Base-by-base conservation (phyloP, 768 basidiomycete species). In the Termitomyces titanicus region DNA sequence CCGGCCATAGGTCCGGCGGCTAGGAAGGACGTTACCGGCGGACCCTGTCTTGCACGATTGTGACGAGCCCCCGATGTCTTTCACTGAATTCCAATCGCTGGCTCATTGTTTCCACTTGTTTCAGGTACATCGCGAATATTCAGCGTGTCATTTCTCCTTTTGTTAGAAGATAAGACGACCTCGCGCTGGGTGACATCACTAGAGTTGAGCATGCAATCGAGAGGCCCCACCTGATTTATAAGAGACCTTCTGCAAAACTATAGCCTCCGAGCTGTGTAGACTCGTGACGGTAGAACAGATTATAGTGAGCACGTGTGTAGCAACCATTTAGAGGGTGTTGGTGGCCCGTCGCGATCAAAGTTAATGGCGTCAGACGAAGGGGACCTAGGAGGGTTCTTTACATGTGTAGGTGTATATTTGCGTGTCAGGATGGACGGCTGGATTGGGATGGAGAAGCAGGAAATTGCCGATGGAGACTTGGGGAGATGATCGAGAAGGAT, bases 341-440 rank as follows among this genome's bases (percentile, higher is more conserved):
- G 29, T 29, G 29, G 29, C 9, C 42, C 22, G 29, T 58, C 44
- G 43, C 47, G 39, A 58, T 54, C 35, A 39, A 43, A 31, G 13
- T 29, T 35, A 46, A 50, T 53, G 35, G 51, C 35, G 48, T 54
- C 55, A 39, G 48, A 35, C 27, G 53, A 54, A 58, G 48, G 47
- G 9, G 46, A 33, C 47, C 42, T n/a, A 40, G 31, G 45, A 12
- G 33, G 45, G n/a, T 51, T 43, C 37, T 56, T 60, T 24, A 54
- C 44, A 57, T 47, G 34, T 59, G 47, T 59, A 10, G 45, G 18
- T n/a, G 43, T 10, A 18, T 54, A 42, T 58, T 49, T 53, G 47
- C 24, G 17, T 37, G 44, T 18, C 38, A 37, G 37, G 46, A 38
- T 52, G 20, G 31, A 27, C n/a, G 12, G 20, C 49, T 47, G 33